A percentile compares a stretch with the other conserved stretches of the same genome.
Evolutionary conservation across 2,329 filamentous ascomycete species (phyloP).

Genomic region (Chalaropsis thielavioides): DNA sequence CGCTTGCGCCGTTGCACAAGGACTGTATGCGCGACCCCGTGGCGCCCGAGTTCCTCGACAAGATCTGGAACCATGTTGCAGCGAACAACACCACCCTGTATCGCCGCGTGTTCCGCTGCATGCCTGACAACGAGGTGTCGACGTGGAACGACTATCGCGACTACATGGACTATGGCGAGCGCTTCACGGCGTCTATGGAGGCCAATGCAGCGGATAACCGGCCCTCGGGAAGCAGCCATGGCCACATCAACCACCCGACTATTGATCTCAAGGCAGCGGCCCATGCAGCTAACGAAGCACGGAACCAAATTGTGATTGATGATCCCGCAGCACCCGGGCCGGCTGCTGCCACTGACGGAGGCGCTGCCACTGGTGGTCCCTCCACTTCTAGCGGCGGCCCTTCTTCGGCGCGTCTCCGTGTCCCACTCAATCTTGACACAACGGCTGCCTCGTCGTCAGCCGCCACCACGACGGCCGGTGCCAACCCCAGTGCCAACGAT

Average conservation of each 20-base stretch:
- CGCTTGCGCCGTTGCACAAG: conserved; percentile 58
- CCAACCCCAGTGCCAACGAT: conserved; percentile 21
- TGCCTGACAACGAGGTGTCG: conserved; percentile 87
- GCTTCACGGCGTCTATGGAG: conserved; percentile 56
- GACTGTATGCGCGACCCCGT: conserved; percentile 93
- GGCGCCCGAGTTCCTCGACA: conserved; percentile 65
- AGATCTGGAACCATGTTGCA: conserved; percentile 75
- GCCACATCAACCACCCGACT: conserved; percentile 22
- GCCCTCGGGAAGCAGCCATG: conserved; percentile 33
- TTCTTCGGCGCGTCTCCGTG: conserved; percentile 2
- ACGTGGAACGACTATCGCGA: conserved; percentile 91
- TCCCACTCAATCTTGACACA: conserved; percentile 22
- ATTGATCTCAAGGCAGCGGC: conserved; percentile 19
- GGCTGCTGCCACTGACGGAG: neutral
- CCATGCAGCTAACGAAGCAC: conserved; percentile 20
- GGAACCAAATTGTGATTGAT: conserved; percentile 22
- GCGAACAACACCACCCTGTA: conserved; percentile 93
- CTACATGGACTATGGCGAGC: conserved; percentile 59
- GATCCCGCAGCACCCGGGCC: neutral
- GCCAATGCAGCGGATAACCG: conserved; percentile 30
- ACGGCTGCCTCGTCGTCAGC: conserved; percentile 15
- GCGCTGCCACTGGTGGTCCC: neutral
- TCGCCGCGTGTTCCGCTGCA: conserved; percentile 85
- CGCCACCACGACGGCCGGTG: neutral
- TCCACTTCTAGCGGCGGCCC: neutral